phyloP scores from a whole-genome alignment of 345 rosid genomes.

The Lumnitzera racemosa region DNA sequence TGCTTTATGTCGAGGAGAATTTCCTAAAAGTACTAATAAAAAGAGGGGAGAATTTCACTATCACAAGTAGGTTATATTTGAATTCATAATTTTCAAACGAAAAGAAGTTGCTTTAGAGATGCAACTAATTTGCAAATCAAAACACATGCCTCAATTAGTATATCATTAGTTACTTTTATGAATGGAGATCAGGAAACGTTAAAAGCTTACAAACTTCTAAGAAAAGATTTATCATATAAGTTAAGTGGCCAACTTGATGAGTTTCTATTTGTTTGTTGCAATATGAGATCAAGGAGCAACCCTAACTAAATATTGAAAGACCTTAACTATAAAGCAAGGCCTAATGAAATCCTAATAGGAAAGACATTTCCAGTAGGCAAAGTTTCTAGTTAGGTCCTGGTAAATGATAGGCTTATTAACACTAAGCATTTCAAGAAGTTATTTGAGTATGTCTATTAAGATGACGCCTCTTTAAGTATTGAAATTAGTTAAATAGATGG shows the following conservation, averaged over 20 bases:
- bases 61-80: no score
- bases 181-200: not conserved
- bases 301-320: constrained; percentile 44
- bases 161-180: no score
- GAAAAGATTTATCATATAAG: constrained; percentile 49
- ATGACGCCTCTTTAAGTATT: constrained; percentile 64
- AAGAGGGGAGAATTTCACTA: no score
- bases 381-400: constrained; percentile 56
- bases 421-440: constrained; percentile 43
- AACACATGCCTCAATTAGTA: no score
- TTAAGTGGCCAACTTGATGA: constrained; percentile 36
- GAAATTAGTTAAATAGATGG: constrained; percentile 60
- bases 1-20: no score
- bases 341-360: constrained; percentile 72
- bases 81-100: no score
- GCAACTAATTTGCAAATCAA: no score
- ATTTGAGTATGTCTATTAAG: constrained; percentile 81
- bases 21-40: no score
- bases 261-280: constrained; percentile 18
- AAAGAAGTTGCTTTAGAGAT: no score
- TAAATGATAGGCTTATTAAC: constrained; percentile 50
- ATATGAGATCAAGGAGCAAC: constrained; percentile 13
- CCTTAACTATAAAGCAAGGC: constrained; percentile 59
- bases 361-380: constrained; percentile 25
- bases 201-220: constrained; percentile 39